Evolutionary conservation across 2,329 filamentous ascomycete species (phyloP).

Genomic region (Fusarium tricinctum): DNA sequence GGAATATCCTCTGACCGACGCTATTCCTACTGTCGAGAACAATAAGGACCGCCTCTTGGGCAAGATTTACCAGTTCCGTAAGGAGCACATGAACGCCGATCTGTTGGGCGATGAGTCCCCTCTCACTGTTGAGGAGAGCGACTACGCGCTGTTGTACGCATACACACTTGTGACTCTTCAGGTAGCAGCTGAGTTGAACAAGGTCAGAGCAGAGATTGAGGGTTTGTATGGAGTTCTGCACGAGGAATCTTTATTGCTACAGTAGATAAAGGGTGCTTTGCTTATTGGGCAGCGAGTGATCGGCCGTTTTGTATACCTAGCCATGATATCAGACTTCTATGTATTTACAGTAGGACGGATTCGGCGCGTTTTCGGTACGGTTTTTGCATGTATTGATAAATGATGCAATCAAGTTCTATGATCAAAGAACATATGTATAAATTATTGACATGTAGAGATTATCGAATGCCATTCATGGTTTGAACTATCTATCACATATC

Average conservation of each 20-base stretch:
- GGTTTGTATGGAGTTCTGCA: constrained; percentile 73
- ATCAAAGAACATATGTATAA: neutral
- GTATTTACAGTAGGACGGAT: neutral
- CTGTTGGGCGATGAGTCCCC: constrained; percentile 46
- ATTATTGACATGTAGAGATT: neutral
- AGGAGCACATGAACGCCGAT: constrained; percentile 67
- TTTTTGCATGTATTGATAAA: constrained; percentile 5
- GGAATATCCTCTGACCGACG: constrained; percentile 92
- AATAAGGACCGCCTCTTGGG: constrained; percentile 86
- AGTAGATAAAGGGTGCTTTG: constrained; percentile 54
- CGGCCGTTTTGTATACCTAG: constrained; percentile 19
- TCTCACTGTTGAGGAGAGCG: constrained; percentile 73
- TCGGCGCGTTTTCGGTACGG: constrained; percentile 1
- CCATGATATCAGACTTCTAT: neutral
- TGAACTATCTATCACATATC: constrained; percentile 26
- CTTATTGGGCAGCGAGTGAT: constrained; percentile 1
- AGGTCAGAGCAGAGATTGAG: constrained; percentile 73
- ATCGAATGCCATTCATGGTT: neutral
- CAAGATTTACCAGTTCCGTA: constrained; percentile 88
- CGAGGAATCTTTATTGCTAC: constrained; percentile 69
- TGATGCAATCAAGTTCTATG: constrained; percentile 4
- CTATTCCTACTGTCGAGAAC: constrained; percentile 84
- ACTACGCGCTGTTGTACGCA: constrained; percentile 93
- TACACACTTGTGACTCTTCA: constrained; percentile 81
- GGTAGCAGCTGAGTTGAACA: constrained; percentile 74